Percentiles rank a stretch among this genome's conserved stretches.
Evolutionary conservation across 2,329 filamentous ascomycete genomes (phyloP).

Genomic region (Fonsecaea pedrosoi): DNA sequence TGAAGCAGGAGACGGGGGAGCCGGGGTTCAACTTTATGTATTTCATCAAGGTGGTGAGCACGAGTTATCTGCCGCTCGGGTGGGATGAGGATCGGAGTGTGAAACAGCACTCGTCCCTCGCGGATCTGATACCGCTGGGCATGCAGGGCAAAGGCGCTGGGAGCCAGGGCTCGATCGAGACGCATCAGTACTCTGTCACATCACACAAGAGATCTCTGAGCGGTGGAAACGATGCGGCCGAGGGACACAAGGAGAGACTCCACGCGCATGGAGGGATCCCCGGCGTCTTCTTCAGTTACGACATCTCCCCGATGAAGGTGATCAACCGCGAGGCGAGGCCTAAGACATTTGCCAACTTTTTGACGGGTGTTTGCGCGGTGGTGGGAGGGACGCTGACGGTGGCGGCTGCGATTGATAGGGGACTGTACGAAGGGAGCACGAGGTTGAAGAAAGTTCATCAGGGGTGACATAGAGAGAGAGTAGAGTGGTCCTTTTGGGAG

Average conservation of each 20-base stretch:
- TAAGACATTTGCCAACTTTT: constrained; percentile 89
- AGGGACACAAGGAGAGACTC: constrained; percentile 89
- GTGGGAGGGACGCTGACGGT: constrained; percentile 95
- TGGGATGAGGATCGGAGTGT: constrained; percentile 70
- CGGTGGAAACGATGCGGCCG: constrained; percentile 82
- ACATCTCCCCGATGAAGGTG: constrained; percentile 99
- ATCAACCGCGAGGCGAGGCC: constrained; percentile 90
- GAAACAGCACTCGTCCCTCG: constrained; percentile 47
- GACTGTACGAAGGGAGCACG: constrained; percentile 84
- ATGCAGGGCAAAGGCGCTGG: constrained; percentile 70
- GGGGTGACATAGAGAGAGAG: constrained; percentile 48
- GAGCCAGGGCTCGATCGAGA: constrained; percentile 83
- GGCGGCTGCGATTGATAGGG: constrained; percentile 88
- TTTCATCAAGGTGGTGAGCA: constrained; percentile 97
- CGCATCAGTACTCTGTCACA: constrained; percentile 97
- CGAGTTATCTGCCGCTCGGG: constrained; percentile 89
- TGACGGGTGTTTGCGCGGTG: constrained; percentile 92
- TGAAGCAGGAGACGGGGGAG: constrained; percentile 77
- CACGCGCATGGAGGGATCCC: constrained; percentile 93
- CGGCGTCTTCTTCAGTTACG: constrained; percentile 98
- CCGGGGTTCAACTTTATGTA: constrained; percentile 97
- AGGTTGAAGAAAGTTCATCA: constrained; percentile 85
- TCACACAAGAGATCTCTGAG: constrained; percentile 88
- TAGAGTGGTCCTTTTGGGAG: neutral
- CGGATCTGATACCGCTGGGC: constrained; percentile 70